Evolutionary conservation across 2,329 filamentous ascomycete species (phyloP), one percentile per base, ranked within the genome.

Genomic region (Pseudocercospora fuligena): DNA sequence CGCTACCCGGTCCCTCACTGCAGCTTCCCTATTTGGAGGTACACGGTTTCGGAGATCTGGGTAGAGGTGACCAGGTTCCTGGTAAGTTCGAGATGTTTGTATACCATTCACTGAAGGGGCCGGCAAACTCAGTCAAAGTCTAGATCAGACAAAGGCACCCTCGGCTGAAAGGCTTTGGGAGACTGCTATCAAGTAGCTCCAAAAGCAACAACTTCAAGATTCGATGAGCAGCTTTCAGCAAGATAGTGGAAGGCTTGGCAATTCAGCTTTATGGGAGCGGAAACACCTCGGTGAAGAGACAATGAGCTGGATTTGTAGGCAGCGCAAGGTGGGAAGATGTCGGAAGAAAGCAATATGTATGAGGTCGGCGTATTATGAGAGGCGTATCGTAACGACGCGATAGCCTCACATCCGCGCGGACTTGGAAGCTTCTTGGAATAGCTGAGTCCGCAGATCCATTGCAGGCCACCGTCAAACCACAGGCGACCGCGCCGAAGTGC

Each of bases 171-270:
- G 25, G 49, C 21, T 19, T 23, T 49, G n/a, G 40, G 47, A 51
- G 21, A 3, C 49, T 53, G 49, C 43, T 59, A 43, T 59, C 56
- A 19, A 59, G 29, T 23, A 19, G 56, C 27, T 23, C 23, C 56
- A 43, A 59, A 58, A 58, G 54, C 54, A 43, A 59, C 19, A 23
- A 9, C 7, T 27, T 36, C 49, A 36, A 36, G 33, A 14, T 36
- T 36, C 33, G 33, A 36, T 9, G 49, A 27, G 19, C 49, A 14
- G 5, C 19, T 43, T 27, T 8, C 27, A 59, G 54, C 54, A 58
- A 58, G 56, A 57, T 40, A 7, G 31, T 43, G 19, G 29, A 19
- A 59, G n/a, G 56, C 56, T 59, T 59, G 56, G 56, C 56, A 21
- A n/a, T 4, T 12, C 56, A 57, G 53, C 53, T 29, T 27, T 29